Evolutionary conservation across 1,284 basidiomycete species (phyloP).

Genomic region (Rhodotorula sp.): DNA sequence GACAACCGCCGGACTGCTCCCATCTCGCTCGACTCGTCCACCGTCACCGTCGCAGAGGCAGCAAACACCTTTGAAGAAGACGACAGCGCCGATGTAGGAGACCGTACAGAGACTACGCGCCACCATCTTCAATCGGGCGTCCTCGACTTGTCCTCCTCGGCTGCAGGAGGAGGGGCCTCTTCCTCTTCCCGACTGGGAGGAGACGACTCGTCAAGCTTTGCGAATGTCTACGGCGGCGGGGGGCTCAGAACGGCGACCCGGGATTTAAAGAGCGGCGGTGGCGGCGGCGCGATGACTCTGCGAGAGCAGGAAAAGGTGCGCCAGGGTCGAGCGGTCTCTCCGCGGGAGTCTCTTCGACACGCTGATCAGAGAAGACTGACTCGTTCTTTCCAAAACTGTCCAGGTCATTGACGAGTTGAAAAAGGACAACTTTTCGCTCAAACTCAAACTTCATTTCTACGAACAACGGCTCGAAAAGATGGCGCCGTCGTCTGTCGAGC

Average conservation of each 20-base stretch:
- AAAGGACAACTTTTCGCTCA: slow-evolving; percentile 93
- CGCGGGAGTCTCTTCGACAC: no score
- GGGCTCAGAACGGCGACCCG: background rate
- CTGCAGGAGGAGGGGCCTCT: background rate
- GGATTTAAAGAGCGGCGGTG: background rate
- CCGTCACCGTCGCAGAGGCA: background rate
- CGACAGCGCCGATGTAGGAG: background rate
- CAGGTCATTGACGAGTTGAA: slow-evolving; percentile 90
- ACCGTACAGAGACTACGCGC: slow-evolving; percentile 8
- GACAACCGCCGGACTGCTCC: background rate
- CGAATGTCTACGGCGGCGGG: background rate
- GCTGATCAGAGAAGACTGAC: background rate
- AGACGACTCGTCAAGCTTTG: slow-evolving; percentile 1
- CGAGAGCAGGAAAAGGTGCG: slow-evolving; percentile 90
- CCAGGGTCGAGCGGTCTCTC: background rate
- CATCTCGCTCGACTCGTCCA: background rate
- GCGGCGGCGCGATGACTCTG: slow-evolving; percentile 60
- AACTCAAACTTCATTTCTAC: slow-evolving; percentile 87
- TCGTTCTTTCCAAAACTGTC: background rate
- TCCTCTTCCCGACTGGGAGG: background rate
- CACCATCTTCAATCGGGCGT: background rate
- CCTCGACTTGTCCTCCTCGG: background rate
- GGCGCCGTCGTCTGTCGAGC: slow-evolving; percentile 86
- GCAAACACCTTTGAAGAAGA: background rate
- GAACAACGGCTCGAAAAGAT: slow-evolving; percentile 79